Base-by-base conservation (phyloP, 768 basidiomycete species). In the Amanita polypyramis region DNA sequence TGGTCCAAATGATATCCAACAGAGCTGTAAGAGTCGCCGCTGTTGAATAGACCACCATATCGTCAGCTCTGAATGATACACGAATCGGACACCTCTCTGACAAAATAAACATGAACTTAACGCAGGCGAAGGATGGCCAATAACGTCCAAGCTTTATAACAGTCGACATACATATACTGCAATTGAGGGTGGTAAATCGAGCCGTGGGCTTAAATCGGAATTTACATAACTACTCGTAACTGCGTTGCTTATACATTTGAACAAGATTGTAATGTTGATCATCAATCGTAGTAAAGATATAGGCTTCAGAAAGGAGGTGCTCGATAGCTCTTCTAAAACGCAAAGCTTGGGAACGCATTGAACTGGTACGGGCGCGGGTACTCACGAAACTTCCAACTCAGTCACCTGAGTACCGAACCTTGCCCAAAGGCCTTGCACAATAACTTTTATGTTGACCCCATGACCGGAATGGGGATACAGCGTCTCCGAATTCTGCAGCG, bases 1-100 rank as follows among this genome's bases (percentile, higher is more conserved):
- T 54, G 42, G 23, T 54, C 51, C 3, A 52, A 39, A 7, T 54
- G 48, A 36, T 52, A 57, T 19, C 69, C 68, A 33, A 73, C 64
- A 15, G 73, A 68, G 56, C 73, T 74, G 51, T 79, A 82, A 0
- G 79, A 82, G 55, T 78, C 80, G 17, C 81, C 81, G 55, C 81
- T 82, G 55, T 45, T 36, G n/a, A 0, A 33, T 20, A 20, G 29
- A 20, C 10, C 0, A 23, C 3, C 10, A 30, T n/a, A 12, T 12
- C 12, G 27, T 46, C 25, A 47, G 39, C 38, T 23, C 21, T 33
- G 25, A 51, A 17, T n/a, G 15, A 35, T 17, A 30, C 11, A 17
- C 43, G 32, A 17, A 45, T 32, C 49, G 19, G 33, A 15, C n/a
- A 25, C 41, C 12, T 7, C 17, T 29, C 40, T 23, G 19, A 80